Evolutionary conservation across 2,329 filamentous ascomycete genomes (phyloP), one percentile per base, ranked within the genome.

Genomic region (Epichloe aotearoae): DNA sequence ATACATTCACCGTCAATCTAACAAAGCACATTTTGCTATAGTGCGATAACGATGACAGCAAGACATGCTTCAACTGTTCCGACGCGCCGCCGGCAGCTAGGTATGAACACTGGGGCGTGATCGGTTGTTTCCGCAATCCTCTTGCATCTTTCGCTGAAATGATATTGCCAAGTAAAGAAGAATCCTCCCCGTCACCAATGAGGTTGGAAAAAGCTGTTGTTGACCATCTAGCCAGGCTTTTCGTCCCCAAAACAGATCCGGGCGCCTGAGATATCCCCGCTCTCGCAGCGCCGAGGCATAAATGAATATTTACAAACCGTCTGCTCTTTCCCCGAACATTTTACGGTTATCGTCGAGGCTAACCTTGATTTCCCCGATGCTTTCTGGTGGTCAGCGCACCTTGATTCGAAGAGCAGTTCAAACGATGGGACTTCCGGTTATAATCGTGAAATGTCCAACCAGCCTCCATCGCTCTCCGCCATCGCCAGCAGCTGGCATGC

Each of bases 331-430:
- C 61, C 66, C n/a, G 60, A 64, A n/a, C 63, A 67, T 12, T 64
- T 68, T 26, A 58, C 65, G 2, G 64, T 68, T n/a, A 61, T 70
- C 52, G 71, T 74, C 15, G 69, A 69, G 50, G 58, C 62, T 3
- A 68, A 72, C 49, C 59, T 77, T 3, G 77, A 80, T 56, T 79
- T 76, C 50, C 67, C 74, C 34, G 77, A 80, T 55, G 69, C 69
- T 2, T 80, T 80, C 57, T 80, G 77, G 77, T 77, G 74, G 73
- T 74, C 72, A 15, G 74, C 76, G 46, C 72, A 77, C 54, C 61
- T 75, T 23, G 69, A 62, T 42, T 53, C 61, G n/a, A 54, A 53
- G 40, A 58, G 58, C 44, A 57, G 57, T n/a, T 50, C 57, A 26
- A 50, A 53, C 19, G 49, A 59, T 19, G 49, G 43, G 23, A 50